Evolutionary conservation across 2,329 filamentous ascomycete genomes (phyloP).

Genomic region (Chaetoscypha palmicola): DNA sequence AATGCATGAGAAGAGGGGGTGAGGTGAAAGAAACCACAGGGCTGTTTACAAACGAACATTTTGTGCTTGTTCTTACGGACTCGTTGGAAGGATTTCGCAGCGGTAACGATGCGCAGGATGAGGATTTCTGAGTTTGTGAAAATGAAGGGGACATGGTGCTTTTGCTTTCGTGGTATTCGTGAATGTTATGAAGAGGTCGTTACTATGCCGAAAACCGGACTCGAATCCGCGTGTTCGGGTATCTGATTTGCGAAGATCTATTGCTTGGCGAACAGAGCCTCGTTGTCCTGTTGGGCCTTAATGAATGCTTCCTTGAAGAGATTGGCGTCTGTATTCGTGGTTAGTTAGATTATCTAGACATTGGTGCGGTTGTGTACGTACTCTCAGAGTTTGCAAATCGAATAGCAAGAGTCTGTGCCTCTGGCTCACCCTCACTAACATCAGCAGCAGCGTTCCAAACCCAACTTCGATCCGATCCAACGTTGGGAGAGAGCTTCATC

Average conservation of each 20-base stretch:
- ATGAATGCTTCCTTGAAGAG: conserved; percentile 96
- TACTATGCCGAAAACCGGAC: conserved; percentile 17
- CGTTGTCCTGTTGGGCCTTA: conserved; percentile 95
- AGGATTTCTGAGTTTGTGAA: conserved; percentile 7
- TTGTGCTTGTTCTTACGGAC: conserved; percentile 6
- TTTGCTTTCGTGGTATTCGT: conserved; percentile 27
- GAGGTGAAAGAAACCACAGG: not conserved
- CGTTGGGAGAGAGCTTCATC: conserved; percentile 98
- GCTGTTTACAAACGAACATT: not conserved
- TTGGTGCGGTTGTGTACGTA: conserved; percentile 42
- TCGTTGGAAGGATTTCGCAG: conserved; percentile 14
- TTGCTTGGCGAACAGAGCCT: conserved; percentile 65
- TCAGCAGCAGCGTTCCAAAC: conserved; percentile 98
- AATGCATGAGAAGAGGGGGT: not conserved
- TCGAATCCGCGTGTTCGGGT: conserved; percentile 4
- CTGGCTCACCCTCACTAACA: conserved; percentile 95
- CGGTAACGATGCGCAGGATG: conserved; percentile 10
- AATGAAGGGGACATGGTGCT: conserved; percentile 8
- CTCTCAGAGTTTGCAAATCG: conserved; percentile 97
- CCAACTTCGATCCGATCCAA: conserved; percentile 97
- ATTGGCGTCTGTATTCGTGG: conserved; percentile 67
- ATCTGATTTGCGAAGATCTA: conserved; percentile 10
- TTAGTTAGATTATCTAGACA: conserved; percentile 16
- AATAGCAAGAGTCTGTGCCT: conserved; percentile 92
- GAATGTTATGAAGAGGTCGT: conserved; percentile 18